Evolutionary conservation across 1,284 basidiomycete species (phyloP).

Genomic region (Abortiporus biennis): DNA sequence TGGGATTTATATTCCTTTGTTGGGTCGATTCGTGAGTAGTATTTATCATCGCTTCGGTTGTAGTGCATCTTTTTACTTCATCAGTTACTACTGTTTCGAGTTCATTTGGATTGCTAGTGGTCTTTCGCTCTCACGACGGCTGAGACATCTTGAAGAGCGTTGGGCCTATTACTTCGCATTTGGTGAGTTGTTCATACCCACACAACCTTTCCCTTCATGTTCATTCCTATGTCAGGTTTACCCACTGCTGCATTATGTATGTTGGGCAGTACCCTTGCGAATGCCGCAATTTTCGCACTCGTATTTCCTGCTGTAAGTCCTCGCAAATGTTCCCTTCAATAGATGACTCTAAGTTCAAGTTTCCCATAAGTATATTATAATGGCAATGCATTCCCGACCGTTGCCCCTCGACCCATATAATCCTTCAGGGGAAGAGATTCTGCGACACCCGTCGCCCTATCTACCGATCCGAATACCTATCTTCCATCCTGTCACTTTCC

Average conservation of each 20-base stretch:
- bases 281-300: constrained; percentile 72
- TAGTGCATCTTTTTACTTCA: background rate
- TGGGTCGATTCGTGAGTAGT: constrained; percentile 77
- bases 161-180: constrained; percentile 85
- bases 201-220: constrained; percentile 1
- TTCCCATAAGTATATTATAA: constrained; percentile 59
- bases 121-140: constrained; percentile 57
- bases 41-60: background rate
- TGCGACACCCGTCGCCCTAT: constrained; percentile 64
- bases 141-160: constrained; percentile 74
- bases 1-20: constrained; percentile 69
- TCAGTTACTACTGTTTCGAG: constrained; percentile 86
- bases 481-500: constrained; percentile 63
- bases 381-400: constrained; percentile 68
- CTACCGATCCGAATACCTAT: constrained; percentile 74
- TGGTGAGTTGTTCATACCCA: constrained; percentile 35
- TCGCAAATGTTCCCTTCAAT: constrained; percentile 13
- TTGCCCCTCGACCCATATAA: constrained; percentile 66
- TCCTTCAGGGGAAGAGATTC: constrained; percentile 36
- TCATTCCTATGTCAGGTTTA: constrained; percentile 35
- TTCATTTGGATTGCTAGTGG: constrained; percentile 76
- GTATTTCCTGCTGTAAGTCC: constrained; percentile 64
- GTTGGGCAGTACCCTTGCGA: constrained; percentile 67
- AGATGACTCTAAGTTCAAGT: background rate
- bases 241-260: constrained; percentile 64